phyloP scores from a whole-genome alignment of 1,284 basidiomycete species.

The Tetrapyrgos nigripes region DNA sequence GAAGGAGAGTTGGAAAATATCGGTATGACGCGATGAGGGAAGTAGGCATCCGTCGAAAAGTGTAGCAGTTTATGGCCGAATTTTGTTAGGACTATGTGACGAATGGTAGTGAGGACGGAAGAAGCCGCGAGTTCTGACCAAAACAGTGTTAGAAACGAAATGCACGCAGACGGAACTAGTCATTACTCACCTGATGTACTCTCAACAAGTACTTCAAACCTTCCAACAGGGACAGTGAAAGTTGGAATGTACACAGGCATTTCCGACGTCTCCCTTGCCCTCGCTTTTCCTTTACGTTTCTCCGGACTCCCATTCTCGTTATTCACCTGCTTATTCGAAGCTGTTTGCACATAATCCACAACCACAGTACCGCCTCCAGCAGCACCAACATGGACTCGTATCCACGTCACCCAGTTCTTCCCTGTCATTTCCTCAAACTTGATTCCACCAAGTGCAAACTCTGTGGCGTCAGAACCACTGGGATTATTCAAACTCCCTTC shows the following conservation, averaged over 20 bases:
- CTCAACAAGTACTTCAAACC: conserved; percentile 66
- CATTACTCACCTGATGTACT: conserved; percentile 51
- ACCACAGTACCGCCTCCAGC: conserved; percentile 58
- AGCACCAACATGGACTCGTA: conserved; percentile 61
- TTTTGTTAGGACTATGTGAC: conserved; percentile 43
- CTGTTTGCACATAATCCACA: conserved; percentile 62
- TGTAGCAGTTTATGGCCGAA: conserved; percentile 53
- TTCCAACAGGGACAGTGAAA: conserved; percentile 69
- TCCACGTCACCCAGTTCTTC: conserved; percentile 69
- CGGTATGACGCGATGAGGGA: conserved; percentile 55
- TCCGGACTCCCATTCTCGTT: conserved; percentile 19
- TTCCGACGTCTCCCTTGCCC: conserved; percentile 29
- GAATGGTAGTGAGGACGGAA: conserved; percentile 54
- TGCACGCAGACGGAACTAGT: conserved; percentile 13
- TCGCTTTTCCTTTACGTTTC: conserved; percentile 41
- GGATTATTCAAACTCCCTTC: conserved; percentile 20
- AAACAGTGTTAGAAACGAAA: conserved; percentile 10
- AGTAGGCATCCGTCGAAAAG: conserved; percentile 60
- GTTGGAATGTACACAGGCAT: conserved; percentile 67
- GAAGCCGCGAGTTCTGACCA: conserved; percentile 47
- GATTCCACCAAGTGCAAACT: conserved; percentile 39
- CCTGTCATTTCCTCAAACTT: conserved; percentile 56
- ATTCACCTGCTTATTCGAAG: conserved; percentile 42
- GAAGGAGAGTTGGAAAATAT: not conserved
- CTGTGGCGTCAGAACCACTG: not conserved